Evolutionary conservation across 2,329 filamentous ascomycete genomes (phyloP).

Genomic region (Colletotrichum echinochloae): DNA sequence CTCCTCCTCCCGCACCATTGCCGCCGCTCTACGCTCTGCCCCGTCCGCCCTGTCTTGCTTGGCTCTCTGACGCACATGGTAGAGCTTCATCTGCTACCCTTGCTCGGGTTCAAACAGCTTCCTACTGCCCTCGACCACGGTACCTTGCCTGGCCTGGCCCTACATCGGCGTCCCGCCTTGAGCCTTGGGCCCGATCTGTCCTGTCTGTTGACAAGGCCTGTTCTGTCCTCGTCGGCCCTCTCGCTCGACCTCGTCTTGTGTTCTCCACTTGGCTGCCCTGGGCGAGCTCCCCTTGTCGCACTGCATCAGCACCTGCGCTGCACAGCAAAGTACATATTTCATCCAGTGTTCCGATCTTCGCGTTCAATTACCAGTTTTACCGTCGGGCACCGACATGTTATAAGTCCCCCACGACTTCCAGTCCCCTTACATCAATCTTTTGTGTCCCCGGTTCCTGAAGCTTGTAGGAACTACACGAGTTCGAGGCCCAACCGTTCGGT

Average conservation of each 20-base stretch:
- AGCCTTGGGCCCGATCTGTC: slow-evolving; percentile 32
- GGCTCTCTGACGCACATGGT: slow-evolving; percentile 37
- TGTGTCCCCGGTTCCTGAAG: slow-evolving; percentile 29
- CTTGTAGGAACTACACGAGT: slow-evolving; percentile 24
- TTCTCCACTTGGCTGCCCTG: slow-evolving; percentile 20
- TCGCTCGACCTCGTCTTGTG: slow-evolving; percentile 27
- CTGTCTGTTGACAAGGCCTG: slow-evolving; percentile 33
- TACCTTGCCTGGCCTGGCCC: slow-evolving; percentile 33
- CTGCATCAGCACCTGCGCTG: slow-evolving; percentile 3
- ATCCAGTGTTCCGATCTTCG: slow-evolving; percentile 37
- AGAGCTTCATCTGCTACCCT: slow-evolving; percentile 39
- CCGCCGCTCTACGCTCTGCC: slow-evolving; percentile 21
- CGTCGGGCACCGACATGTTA: slow-evolving; percentile 39
- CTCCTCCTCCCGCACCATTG: slow-evolving; percentile 1
- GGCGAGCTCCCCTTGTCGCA: slow-evolving; percentile 16
- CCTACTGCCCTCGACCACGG: slow-evolving; percentile 35
- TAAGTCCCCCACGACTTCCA: slow-evolving; percentile 33
- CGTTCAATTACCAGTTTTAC: slow-evolving; percentile 36
- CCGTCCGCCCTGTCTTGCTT: slow-evolving; percentile 37
- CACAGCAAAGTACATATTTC: slow-evolving; percentile 22
- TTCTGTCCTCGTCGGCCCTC: slow-evolving; percentile 18
- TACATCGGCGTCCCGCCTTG: slow-evolving; percentile 37
- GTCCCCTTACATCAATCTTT: background rate
- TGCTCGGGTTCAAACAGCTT: slow-evolving; percentile 38
- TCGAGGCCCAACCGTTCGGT: slow-evolving; percentile 38